Conservation (phyloP, 441 rosid species). For the Adansonia madagascariensis region DNA sequence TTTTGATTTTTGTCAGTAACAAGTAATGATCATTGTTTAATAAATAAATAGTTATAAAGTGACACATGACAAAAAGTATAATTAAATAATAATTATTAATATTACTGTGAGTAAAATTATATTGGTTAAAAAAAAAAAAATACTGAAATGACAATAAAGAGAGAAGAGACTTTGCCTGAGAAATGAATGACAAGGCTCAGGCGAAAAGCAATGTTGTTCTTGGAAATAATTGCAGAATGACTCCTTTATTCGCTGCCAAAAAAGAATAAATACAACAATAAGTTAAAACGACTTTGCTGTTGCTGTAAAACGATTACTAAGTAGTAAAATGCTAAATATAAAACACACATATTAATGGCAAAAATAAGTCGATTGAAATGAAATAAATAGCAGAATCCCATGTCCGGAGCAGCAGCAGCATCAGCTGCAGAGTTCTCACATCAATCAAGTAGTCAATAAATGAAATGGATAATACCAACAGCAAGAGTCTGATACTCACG, state of each 20-base stretch:
- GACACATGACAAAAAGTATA: too few relatives aligned
- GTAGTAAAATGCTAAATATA: not conserved
- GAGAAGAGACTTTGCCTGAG: not conserved
- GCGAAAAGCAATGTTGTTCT: not conserved
- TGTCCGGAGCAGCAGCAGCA: not conserved
- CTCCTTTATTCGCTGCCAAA: slow-evolving; percentile 1
- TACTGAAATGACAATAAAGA: not conserved
- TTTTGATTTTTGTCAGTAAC: too few relatives aligned
- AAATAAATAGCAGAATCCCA: not conserved
- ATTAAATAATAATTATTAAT: too few relatives aligned
- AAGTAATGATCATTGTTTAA: too few relatives aligned
- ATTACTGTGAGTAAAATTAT: too few relatives aligned
- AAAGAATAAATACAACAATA: slow-evolving; percentile 8
- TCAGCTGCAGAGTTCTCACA: not conserved
- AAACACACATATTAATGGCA: not conserved
- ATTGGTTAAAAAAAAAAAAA: too few relatives aligned
- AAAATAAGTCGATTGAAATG: not conserved
- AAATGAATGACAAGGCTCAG: not conserved
- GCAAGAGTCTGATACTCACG: not conserved
- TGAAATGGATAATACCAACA: not conserved
- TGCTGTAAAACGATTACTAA: not conserved
- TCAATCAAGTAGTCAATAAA: not conserved
- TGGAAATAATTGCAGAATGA: not conserved
- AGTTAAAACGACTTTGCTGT: not conserved
- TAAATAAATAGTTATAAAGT: too few relatives aligned